phyloP scores from a whole-genome alignment of 2,329 filamentous ascomycete genomes.

The Orbilia oligospora region DNA sequence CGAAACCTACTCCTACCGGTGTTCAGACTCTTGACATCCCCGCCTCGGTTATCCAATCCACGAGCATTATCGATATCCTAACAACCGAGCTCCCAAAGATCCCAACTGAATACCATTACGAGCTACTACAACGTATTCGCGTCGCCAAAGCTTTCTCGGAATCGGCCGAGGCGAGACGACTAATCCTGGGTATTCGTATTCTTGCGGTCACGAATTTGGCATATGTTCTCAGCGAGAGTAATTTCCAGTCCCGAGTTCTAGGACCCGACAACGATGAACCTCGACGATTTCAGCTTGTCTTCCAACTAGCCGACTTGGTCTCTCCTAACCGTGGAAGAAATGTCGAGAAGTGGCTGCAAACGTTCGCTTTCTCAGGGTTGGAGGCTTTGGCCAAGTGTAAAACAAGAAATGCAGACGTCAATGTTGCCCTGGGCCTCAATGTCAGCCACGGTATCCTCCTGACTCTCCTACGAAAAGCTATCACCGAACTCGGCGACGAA shows the following conservation, averaged over 20 bases:
- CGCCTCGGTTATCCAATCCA: slow-evolving; percentile 71
- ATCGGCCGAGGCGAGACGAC: slow-evolving; percentile 77
- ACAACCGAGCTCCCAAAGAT: slow-evolving; percentile 75
- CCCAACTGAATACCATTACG: slow-evolving; percentile 82
- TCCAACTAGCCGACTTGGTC: slow-evolving; percentile 91
- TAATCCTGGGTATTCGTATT: slow-evolving; percentile 83
- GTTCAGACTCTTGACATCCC: slow-evolving; percentile 77
- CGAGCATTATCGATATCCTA: slow-evolving; percentile 73
- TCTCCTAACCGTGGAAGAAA: slow-evolving; percentile 69
- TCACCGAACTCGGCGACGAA: slow-evolving; percentile 81
- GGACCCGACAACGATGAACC: slow-evolving; percentile 92
- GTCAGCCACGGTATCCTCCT: slow-evolving; percentile 96
- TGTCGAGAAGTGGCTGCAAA: slow-evolving; percentile 83
- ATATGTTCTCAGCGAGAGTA: slow-evolving; percentile 85
- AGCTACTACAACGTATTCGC: slow-evolving; percentile 85
- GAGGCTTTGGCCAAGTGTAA: slow-evolving; percentile 88
- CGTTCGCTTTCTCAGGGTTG: slow-evolving; percentile 82
- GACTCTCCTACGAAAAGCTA: slow-evolving; percentile 90
- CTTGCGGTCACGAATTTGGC: slow-evolving; percentile 91
- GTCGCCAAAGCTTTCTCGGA: slow-evolving; percentile 83
- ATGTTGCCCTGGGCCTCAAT: slow-evolving; percentile 91
- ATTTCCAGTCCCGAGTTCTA: slow-evolving; percentile 88
- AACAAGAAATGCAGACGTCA: slow-evolving; percentile 82
- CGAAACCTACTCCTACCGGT: slow-evolving; percentile 71
- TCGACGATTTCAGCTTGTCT: slow-evolving; percentile 87